phyloP scores from a whole-genome alignment of 345 rosid species.

The Clarkia xantiana region DNA sequence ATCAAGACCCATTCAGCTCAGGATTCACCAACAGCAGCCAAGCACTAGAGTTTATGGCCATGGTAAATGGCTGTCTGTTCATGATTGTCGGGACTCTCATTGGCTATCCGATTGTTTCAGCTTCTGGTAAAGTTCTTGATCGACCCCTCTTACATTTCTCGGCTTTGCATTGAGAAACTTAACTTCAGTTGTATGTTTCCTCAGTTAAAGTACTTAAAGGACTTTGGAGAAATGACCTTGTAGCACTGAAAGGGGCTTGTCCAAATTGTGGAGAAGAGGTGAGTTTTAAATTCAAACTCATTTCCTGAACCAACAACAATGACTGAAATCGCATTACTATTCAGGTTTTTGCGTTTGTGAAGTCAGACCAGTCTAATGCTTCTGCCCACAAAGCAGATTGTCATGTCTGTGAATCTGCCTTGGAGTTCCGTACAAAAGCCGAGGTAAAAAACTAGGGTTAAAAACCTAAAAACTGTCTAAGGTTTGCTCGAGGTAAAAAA shows the following conservation, averaged over 20 bases:
- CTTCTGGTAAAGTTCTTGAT: slow-evolving; percentile 41
- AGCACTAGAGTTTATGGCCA: slow-evolving; percentile 34
- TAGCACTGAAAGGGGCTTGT: slow-evolving; percentile 77
- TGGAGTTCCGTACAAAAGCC: slow-evolving; percentile 75
- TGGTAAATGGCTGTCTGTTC: slow-evolving; percentile 46
- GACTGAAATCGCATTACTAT: slow-evolving; percentile 7
- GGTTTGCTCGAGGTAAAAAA: too few species aligned
- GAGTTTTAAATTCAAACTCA: slow-evolving; percentile 7
- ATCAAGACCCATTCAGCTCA: slow-evolving; percentile 35
- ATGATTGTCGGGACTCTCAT: slow-evolving; percentile 44
- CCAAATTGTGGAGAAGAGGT: slow-evolving; percentile 99
- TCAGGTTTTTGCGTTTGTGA: slow-evolving; percentile 87
- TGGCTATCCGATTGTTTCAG: slow-evolving; percentile 67
- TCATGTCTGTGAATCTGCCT: slow-evolving; percentile 71
- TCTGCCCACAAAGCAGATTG: slow-evolving; percentile 76
- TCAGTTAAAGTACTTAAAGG: slow-evolving; percentile 71
- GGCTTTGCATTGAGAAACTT: slow-evolving; percentile 1
- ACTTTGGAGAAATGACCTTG: slow-evolving; percentile 86
- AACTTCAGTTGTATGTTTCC: slow-evolving; percentile 8
- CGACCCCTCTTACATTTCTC: neutral
- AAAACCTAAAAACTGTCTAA: too few species aligned
- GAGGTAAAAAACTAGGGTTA: too few species aligned
- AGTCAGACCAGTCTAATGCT: slow-evolving; percentile 39
- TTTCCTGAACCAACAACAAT: neutral
- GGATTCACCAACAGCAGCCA: slow-evolving; percentile 30